Percentiles rank a stretch among this genome's conserved stretches.
phyloP scores from a whole-genome alignment of 345 rosid genomes.

The Salix arbutifolia region DNA sequence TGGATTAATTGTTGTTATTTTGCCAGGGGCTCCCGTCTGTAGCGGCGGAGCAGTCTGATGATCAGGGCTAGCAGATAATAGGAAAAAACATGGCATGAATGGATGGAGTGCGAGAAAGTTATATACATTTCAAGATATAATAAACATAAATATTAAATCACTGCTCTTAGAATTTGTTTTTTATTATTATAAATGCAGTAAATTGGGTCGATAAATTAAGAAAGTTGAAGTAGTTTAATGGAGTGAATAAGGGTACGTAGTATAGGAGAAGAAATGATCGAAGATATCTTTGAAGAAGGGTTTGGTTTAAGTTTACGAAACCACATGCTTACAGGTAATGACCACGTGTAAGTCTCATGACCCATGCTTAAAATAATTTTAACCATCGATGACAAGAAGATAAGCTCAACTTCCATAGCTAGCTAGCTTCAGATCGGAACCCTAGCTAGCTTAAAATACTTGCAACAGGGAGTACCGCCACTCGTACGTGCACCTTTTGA shows the following conservation, averaged over 20 bases:
- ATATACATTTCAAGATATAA: no score
- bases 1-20: conserved; percentile 32
- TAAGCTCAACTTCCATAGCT: conserved; percentile 28
- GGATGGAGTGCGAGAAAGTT: conserved; percentile 60
- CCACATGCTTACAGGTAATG: conserved; percentile 24
- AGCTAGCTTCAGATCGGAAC: no score
- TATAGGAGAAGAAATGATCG: not conserved
- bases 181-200: not conserved
- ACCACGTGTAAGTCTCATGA: not conserved
- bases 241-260: not conserved
- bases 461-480: not conserved
- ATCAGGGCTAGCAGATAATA: conserved; percentile 30
- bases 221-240: not conserved
- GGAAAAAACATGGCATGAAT: conserved; percentile 15
- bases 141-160: not conserved
- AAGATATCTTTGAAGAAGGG: conserved; percentile 14
- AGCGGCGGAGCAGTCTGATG: conserved; percentile 52
- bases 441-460: conserved; percentile 5
- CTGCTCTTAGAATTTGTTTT: not conserved
- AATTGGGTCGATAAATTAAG: not conserved
- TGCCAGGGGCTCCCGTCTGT: conserved; percentile 28
- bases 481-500: not conserved
- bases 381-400: conserved; percentile 7
- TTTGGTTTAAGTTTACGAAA: conserved; percentile 30
- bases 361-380: conserved; percentile 8